Percentiles rank a stretch among this genome's conserved stretches.
Conservation (phyloP, 1,139 yeast species). For the Casaregolazyma lundiana region DNA sequence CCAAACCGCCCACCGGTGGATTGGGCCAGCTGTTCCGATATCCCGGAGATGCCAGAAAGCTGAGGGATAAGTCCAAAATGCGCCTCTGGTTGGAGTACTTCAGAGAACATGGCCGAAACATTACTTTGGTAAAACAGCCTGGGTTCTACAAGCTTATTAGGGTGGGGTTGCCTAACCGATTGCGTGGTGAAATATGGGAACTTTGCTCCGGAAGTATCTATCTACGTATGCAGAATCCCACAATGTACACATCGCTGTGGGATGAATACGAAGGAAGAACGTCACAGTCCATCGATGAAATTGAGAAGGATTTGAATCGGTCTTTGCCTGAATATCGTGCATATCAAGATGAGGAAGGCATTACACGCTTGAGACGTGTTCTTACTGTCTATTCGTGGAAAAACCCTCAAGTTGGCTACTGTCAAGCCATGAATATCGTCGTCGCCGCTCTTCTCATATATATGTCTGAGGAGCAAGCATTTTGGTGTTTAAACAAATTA, state of each 20-base stretch:
- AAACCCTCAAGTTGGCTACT: slow-evolving; percentile 95
- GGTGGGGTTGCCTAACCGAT: slow-evolving; percentile 86
- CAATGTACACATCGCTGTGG: slow-evolving; percentile 55
- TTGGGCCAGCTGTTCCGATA: slow-evolving; percentile 76
- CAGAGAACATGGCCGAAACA: slow-evolving; percentile 75
- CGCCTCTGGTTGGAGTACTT: slow-evolving; percentile 92
- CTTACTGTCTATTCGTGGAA: slow-evolving; percentile 95
- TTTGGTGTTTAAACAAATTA: slow-evolving; percentile 81
- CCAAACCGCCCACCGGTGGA: slow-evolving; percentile 62
- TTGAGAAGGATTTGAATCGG: slow-evolving; percentile 90
- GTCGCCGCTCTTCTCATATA: slow-evolving; percentile 89
- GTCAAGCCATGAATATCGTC: slow-evolving; percentile 99
- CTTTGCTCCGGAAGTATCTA: slow-evolving; percentile 83
- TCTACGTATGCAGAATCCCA: slow-evolving; percentile 57
- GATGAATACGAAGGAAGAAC: slow-evolving; percentile 55
- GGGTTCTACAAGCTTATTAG: slow-evolving; percentile 77
- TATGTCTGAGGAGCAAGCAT: slow-evolving; percentile 97
- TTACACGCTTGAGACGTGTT: slow-evolving; percentile 75
- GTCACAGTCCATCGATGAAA: slow-evolving; percentile 89
- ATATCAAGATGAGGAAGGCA: slow-evolving; percentile 82
- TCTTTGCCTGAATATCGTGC: slow-evolving; percentile 96
- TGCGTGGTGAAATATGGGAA: slow-evolving; percentile 97
- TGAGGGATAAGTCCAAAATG: slow-evolving; percentile 79
- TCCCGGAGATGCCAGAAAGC: slow-evolving; percentile 81
- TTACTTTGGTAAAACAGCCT: slow-evolving; percentile 68